A percentile compares a stretch with the other conserved stretches of the same genome.
phyloP scores from a whole-genome alignment of 345 rosid species.

The Brassica incana region DNA sequence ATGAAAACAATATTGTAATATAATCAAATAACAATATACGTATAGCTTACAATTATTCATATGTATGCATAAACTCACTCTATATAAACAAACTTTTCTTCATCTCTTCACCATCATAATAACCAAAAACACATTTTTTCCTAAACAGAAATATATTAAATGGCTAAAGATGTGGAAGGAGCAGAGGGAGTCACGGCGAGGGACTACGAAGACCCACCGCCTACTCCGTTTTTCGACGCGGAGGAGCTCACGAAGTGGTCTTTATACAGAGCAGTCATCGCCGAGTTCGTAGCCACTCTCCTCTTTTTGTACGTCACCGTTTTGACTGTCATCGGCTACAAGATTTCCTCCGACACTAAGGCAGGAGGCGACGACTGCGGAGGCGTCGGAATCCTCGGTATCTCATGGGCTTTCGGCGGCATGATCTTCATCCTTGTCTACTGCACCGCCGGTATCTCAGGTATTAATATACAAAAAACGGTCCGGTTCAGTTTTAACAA shows the following conservation, averaged over 20 bases:
- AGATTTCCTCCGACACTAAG: slow-evolving; percentile 36
- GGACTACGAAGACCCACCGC: slow-evolving; percentile 65
- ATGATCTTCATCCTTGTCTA: slow-evolving; percentile 72
- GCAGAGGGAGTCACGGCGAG: slow-evolving; percentile 45
- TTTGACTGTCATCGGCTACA: slow-evolving; percentile 66
- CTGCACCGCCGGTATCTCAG: slow-evolving; percentile 74
- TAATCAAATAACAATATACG: neutral
- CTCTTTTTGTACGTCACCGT: slow-evolving; percentile 62
- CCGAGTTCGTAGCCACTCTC: slow-evolving; percentile 67
- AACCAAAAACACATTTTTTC: neutral
- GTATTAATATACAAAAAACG: slow-evolving; percentile 19
- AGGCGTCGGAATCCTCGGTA: slow-evolving; percentile 70
- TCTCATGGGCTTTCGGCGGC: slow-evolving; percentile 75
- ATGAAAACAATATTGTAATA: neutral
- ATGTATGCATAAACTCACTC: slow-evolving; percentile 27
- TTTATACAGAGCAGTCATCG: slow-evolving; percentile 58
- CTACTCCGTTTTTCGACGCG: slow-evolving; percentile 51
- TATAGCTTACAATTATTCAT: slow-evolving; percentile 11
- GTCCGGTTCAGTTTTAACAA: neutral
- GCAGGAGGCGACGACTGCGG: slow-evolving; percentile 41
- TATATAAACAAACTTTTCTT: slow-evolving; percentile 30
- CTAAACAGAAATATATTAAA: neutral
- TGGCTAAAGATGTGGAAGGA: slow-evolving; percentile 59
- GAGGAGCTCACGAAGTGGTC: slow-evolving; percentile 58
- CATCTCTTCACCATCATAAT: slow-evolving; percentile 17